phyloP scores from a whole-genome alignment of 257 asterid species.

The Prunella vulgaris region DNA sequence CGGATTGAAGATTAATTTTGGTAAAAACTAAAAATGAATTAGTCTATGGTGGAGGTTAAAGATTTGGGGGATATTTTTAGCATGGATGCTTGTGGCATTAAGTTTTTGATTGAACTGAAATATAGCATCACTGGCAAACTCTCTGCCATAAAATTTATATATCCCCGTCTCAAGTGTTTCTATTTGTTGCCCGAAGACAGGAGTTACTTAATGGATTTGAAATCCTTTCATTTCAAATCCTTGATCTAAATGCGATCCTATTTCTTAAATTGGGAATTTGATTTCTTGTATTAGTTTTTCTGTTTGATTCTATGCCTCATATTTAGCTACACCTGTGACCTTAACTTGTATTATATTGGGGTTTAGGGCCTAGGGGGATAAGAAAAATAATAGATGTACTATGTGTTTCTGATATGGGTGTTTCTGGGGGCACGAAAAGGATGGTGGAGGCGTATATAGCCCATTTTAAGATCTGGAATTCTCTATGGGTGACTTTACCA shows the following conservation, averaged over 20 bases:
- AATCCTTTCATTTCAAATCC: background rate
- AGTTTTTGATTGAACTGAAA: background rate
- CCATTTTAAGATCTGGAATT: background rate
- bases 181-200: background rate
- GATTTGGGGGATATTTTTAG: background rate
- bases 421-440: background rate
- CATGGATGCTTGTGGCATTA: background rate
- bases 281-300: background rate
- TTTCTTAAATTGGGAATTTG: background rate
- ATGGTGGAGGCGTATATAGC: background rate
- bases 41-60: background rate
- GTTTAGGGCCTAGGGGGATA: background rate
- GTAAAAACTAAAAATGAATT: background rate
- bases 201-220: background rate
- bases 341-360: background rate
- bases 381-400: background rate
- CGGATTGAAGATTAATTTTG: background rate
- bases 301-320: background rate
- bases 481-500: background rate
- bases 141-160: too few species aligned
- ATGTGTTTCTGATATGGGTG: background rate
- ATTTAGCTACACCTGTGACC: background rate
- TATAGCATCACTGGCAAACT: background rate
- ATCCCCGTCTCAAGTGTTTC: background rate
- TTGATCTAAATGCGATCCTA: too few species aligned